A percentile compares a stretch with the other conserved stretches of the same genome.
phyloP scores from a whole-genome alignment of 2,329 filamentous ascomycete species.

The Xylaria hypoxylon region DNA sequence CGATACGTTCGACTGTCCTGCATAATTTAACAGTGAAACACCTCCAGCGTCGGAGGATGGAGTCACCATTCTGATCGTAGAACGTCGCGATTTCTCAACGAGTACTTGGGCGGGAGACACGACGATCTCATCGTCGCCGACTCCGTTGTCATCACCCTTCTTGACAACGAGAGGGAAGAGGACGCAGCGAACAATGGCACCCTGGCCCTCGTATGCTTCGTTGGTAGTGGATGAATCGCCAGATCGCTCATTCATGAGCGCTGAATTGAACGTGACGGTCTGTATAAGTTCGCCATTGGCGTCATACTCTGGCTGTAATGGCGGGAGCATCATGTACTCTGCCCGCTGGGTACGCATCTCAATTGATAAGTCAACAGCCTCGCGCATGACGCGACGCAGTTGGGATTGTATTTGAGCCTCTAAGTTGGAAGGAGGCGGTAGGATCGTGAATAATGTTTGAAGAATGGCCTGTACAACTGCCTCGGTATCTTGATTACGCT shows the following conservation, averaged over 20 bases:
- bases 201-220: slow-evolving; percentile 81
- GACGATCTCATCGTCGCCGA: slow-evolving; percentile 93
- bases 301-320: slow-evolving; percentile 94
- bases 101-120: slow-evolving; percentile 96
- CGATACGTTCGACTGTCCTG: slow-evolving; percentile 35
- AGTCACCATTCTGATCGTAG: slow-evolving; percentile 55
- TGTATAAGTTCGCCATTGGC: slow-evolving; percentile 88
- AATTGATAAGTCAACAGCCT: slow-evolving; percentile 89
- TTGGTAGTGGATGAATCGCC: slow-evolving; percentile 73
- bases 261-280: slow-evolving; percentile 90
- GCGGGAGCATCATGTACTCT: slow-evolving; percentile 98
- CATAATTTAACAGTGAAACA: slow-evolving; percentile 51
- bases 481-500: slow-evolving; percentile 91
- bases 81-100: slow-evolving; percentile 67
- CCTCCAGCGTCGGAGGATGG: slow-evolving; percentile 66
- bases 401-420: slow-evolving; percentile 85
- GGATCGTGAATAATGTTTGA: slow-evolving; percentile 82
- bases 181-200: slow-evolving; percentile 87
- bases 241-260: slow-evolving; percentile 93
- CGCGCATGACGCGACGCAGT: slow-evolving; percentile 85
- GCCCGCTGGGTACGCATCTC: slow-evolving; percentile 98
- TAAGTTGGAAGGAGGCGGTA: slow-evolving; percentile 86
- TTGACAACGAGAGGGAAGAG: slow-evolving; percentile 97
- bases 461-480: slow-evolving; percentile 95
- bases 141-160: slow-evolving; percentile 88